Base-by-base conservation (phyloP, 805 yeast genomes). In the Lipomyces yamadae region DNA sequence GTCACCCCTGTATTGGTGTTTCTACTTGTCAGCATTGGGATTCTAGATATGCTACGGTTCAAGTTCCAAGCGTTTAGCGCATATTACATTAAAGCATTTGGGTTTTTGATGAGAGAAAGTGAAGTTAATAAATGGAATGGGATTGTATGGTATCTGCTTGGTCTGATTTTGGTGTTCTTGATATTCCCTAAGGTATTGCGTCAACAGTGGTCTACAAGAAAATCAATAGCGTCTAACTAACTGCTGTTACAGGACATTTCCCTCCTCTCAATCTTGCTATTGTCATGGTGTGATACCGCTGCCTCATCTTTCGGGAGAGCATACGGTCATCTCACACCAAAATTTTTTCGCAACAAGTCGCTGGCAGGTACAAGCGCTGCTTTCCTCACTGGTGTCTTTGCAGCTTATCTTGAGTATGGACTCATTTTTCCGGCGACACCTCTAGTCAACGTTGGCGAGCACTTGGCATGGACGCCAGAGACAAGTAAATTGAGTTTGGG, bases 261-360 rank as follows among this genome's bases (percentile, higher is more conserved):
- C 0, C 81, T 93, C 34, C 82, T 92, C 80, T 82, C 96, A 30
- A 86, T 92, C 2, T 81, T 92, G 70, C 81, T 94, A 60, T 83
- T 95, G 69, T 90, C 97, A 75, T 95, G 98, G 98, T 92, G 97
- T 4, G 99, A 95, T 76, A 92, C 98, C 8, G 94, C 98, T 1
- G 99, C 99, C 1, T 91, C 97, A 2, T 91, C 97, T 0, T 79
- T 93, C 74, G 99, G 99, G 52, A 84, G 99, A 71, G 85, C 84
- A 63, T 94, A 80, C 76, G 98, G 98, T 7, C 84, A 89, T 73
- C 83, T 88, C 70, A 91, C 97, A 6, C 96, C 96, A 53, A 87
- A 88, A 74, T 77, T 94, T 29, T 83, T 89, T 5, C 81, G 84
- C 68, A 85, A 86, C 69, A 95, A 95, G 78, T 90, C 97, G 2